A percentile compares a stretch with the other conserved stretches of the same genome.
Evolutionary conservation across 1,284 basidiomycete species (phyloP).

Genomic region (Marasmius tenuissimus): DNA sequence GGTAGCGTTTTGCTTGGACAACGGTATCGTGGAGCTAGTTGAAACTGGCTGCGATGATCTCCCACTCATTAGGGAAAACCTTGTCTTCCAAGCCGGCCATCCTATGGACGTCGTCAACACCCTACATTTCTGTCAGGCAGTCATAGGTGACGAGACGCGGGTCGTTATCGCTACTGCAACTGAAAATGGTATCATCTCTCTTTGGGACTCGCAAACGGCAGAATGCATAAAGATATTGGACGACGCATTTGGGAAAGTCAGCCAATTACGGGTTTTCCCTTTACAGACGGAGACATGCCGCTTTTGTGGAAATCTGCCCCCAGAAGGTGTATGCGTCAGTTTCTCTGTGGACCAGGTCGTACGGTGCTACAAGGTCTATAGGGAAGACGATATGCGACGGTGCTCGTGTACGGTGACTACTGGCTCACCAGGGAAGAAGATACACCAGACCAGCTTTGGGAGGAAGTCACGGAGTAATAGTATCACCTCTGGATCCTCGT

Average conservation of each 20-base stretch:
- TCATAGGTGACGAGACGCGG: conserved; percentile 47
- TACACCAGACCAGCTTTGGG: conserved; percentile 45
- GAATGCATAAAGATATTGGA: conserved; percentile 63
- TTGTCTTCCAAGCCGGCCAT: conserved; percentile 57
- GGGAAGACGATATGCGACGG: conserved; percentile 57
- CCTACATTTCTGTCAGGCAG: conserved; percentile 51
- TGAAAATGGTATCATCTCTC: conserved; percentile 62
- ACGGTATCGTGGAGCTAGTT: conserved; percentile 62
- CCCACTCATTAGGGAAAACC: conserved; percentile 38
- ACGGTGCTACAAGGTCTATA: conserved; percentile 58
- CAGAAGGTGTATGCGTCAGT: conserved; percentile 61
- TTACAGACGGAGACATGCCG: conserved; percentile 54
- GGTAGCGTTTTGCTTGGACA: conserved; percentile 58
- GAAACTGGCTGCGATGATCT: conserved; percentile 45
- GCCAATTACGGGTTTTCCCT: conserved; percentile 51
- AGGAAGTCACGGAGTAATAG: conserved; percentile 62
- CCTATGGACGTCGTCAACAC: conserved; percentile 50
- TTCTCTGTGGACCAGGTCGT: conserved; percentile 64
- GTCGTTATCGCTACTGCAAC: conserved; percentile 64
- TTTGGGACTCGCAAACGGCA: conserved; percentile 66
- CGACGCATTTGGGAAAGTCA: conserved; percentile 54
- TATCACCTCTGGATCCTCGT: conserved; percentile 42
- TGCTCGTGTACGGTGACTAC: conserved; percentile 61
- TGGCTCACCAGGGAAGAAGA: conserved; percentile 38
- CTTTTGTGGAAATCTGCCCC: conserved; percentile 64